Percentiles rank a stretch among this genome's conserved stretches.
Evolutionary conservation across 2,329 filamentous ascomycete species (phyloP).

Genomic region (Fusarium oligoseptatum): DNA sequence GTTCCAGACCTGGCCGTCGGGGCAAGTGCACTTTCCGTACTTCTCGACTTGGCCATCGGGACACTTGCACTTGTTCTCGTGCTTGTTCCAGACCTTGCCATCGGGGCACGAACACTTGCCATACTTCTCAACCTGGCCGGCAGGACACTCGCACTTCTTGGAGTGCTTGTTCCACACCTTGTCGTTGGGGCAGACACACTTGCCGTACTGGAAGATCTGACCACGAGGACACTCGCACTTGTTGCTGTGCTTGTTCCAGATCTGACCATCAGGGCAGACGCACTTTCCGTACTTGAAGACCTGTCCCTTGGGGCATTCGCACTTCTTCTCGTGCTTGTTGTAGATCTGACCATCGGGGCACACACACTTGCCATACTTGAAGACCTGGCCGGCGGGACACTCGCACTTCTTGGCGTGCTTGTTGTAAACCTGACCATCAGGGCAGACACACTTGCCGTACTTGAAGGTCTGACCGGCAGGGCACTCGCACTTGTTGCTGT

Average conservation of each 20-base stretch:
- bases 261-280: background rate
- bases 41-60: slow-evolving; percentile 1
- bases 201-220: slow-evolving; percentile 8
- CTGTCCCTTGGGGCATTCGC: slow-evolving; percentile 6
- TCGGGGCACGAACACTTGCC: slow-evolving; percentile 33
- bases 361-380: background rate
- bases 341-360: slow-evolving; percentile 7
- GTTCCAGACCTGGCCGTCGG: background rate
- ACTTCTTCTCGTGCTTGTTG: slow-evolving; percentile 1
- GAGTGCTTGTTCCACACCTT: background rate
- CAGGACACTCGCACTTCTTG: slow-evolving; percentile 9
- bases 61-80: slow-evolving; percentile 11
- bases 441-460: slow-evolving; percentile 27
- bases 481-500: slow-evolving; percentile 20
- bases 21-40: slow-evolving; percentile 17
- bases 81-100: slow-evolving; percentile 7
- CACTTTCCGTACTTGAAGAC: background rate
- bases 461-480: slow-evolving; percentile 20
- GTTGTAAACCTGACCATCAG: slow-evolving; percentile 1
- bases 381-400: slow-evolving; percentile 25
- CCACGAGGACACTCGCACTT: slow-evolving; percentile 14
- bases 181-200: slow-evolving; percentile 12
- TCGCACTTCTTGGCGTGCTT: slow-evolving; percentile 21
- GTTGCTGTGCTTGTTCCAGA: background rate
- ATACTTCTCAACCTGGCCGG: slow-evolving; percentile 19